These are phyloP conservation scores for Chlamydomonas incerta DNA, from an alignment of 139 green algal species.

Conservation along the genomic window DNA sequence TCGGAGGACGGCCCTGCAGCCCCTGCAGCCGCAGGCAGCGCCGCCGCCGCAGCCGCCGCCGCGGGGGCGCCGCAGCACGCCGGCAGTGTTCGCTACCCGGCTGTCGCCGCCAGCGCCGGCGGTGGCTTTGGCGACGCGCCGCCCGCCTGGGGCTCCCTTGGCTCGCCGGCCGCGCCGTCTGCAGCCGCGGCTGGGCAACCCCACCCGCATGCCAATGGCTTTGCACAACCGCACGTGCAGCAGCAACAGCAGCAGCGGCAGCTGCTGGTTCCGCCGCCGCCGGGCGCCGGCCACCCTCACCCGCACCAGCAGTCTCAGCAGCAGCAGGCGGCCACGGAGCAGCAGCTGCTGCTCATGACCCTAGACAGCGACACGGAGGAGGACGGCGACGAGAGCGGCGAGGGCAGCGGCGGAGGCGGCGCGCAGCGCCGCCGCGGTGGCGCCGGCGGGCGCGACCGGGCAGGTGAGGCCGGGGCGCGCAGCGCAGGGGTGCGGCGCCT, in stretches of 20 bases:
- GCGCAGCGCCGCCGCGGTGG: neutral
- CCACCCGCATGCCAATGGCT: too few relatives aligned
- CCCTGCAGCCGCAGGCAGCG: neutral
- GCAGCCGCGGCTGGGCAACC: too few relatives aligned
- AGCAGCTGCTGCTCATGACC: neutral
- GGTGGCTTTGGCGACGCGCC: neutral
- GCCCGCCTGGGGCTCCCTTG: neutral
- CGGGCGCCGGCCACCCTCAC: too few relatives aligned
- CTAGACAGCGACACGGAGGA: conserved; percentile 5
- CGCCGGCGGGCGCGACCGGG: too few relatives aligned
- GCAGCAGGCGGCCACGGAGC: too few relatives aligned
- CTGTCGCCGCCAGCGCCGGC: neutral
- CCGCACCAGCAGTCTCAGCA: too few relatives aligned
- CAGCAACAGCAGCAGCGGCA: too few relatives aligned
- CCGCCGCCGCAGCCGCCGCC: neutral
- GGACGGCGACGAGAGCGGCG: neutral
- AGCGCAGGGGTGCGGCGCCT: too few relatives aligned
- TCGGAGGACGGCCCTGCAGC: neutral
- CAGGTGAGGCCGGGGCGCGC: too few relatives aligned
- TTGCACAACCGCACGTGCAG: neutral
- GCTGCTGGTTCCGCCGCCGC: too few relatives aligned
- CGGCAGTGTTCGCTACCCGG: too few relatives aligned
- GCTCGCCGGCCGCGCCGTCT: too few relatives aligned
- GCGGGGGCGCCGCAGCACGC: neutral
- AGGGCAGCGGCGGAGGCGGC: neutral